These are phyloP conservation scores for Lactuca sativa DNA, from an alignment of 129 eudicot species.

Conservation along the genomic window DNA sequence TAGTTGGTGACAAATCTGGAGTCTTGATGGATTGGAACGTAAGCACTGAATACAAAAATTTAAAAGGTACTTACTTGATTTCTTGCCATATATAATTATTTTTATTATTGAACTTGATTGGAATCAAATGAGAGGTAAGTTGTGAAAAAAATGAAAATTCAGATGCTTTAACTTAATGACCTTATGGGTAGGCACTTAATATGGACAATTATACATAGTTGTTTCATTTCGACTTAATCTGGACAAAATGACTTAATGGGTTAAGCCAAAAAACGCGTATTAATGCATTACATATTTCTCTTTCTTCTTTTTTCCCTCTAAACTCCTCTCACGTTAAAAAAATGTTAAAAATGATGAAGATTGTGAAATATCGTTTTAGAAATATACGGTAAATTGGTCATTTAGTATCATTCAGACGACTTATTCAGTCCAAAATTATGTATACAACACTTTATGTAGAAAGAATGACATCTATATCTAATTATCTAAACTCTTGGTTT, in stretches of 20 bases:
- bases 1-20: conserved; percentile 44
- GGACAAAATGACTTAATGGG: too few relatives aligned
- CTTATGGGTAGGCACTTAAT: too few relatives aligned
- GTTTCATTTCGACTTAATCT: not conserved
- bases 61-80: conserved; percentile 55
- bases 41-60: conserved; percentile 44
- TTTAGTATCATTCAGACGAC: too few relatives aligned
- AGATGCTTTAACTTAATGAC: conserved; percentile 12
- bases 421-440: too few relatives aligned
- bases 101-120: conserved; percentile 1
- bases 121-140: not conserved
- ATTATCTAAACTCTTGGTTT: not conserved
- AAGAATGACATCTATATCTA: not conserved
- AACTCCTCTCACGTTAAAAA: too few relatives aligned
- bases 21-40: conserved; percentile 78
- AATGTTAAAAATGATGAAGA: too few relatives aligned
- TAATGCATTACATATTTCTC: too few relatives aligned
- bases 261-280: too few relatives aligned
- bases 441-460: too few relatives aligned
- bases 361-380: too few relatives aligned
- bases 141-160: conserved; percentile 4
- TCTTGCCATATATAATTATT: conserved; percentile 13
- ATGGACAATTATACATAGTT: not conserved
- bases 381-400: too few relatives aligned
- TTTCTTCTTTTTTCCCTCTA: too few relatives aligned